Conservation (phyloP, 345 rosid species). For the Heritiera fomes region DNA sequence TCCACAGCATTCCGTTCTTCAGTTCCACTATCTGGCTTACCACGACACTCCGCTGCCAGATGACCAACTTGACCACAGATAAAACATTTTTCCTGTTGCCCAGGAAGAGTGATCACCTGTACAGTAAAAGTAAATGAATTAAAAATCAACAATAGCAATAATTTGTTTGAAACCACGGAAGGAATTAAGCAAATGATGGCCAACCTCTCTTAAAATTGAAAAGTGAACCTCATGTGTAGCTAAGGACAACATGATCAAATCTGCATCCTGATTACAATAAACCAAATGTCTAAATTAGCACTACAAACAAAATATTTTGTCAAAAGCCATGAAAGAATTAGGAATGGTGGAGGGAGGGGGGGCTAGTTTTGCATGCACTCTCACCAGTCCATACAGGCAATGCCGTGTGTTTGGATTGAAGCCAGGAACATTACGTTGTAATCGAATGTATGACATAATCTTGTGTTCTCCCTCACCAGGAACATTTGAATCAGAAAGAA, state of each 20-base stretch:
- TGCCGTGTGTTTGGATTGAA: slow-evolving; percentile 93
- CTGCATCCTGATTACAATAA: slow-evolving; percentile 78
- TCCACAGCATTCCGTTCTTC: slow-evolving; percentile 46
- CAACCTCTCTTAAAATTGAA: slow-evolving; percentile 95
- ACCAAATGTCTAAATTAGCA: slow-evolving; percentile 10
- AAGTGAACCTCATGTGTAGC: slow-evolving; percentile 99
- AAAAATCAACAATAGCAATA: slow-evolving; percentile 13
- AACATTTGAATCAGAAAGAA: slow-evolving; percentile 95
- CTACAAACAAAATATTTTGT: background rate
- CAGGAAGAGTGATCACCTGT: slow-evolving; percentile 84
- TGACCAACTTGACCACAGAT: slow-evolving; percentile 92
- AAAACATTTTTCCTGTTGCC: slow-evolving; percentile 95
- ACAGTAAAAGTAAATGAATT: slow-evolving; percentile 11
- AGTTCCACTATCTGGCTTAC: slow-evolving; percentile 48
- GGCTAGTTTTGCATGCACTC: slow-evolving; percentile 20
- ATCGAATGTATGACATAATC: slow-evolving; percentile 91
- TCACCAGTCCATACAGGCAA: slow-evolving; percentile 91
- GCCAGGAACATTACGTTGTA: slow-evolving; percentile 79
- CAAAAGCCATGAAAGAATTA: background rate
- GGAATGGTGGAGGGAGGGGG: background rate
- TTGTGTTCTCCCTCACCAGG: slow-evolving; percentile 99
- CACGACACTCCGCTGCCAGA: slow-evolving; percentile 91
- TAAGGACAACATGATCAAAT: slow-evolving; percentile 92
- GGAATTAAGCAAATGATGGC: slow-evolving; percentile 22
- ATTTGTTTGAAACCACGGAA: slow-evolving; percentile 1